Percentiles rank a stretch among this genome's conserved stretches.
Conservation (phyloP, 441 rosid genomes). For the Metrosideros polymorpha region DNA sequence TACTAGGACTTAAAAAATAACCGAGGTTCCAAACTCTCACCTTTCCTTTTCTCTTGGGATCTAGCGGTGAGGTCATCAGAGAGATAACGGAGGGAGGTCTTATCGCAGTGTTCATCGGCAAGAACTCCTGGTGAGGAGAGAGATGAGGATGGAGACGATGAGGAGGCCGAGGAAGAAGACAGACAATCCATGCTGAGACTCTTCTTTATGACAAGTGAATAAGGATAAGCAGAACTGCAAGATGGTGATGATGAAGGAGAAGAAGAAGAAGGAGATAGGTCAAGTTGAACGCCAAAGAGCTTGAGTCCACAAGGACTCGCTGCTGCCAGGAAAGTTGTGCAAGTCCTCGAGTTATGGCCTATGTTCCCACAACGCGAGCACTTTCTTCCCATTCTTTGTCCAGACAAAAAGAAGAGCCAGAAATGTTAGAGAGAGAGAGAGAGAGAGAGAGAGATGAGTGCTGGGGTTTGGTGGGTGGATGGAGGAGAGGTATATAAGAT, state of each 20-base stretch:
- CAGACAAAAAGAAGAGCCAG: slow-evolving; percentile 12
- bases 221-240: background rate
- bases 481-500: slow-evolving; percentile 14
- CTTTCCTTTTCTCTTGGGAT: slow-evolving; percentile 56
- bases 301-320: slow-evolving; percentile 24
- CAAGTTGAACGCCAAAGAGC: slow-evolving; percentile 82
- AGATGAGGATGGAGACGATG: slow-evolving; percentile 26
- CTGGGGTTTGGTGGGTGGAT: slow-evolving; percentile 22
- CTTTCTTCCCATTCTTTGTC: slow-evolving; percentile 42
- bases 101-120: slow-evolving; percentile 19
- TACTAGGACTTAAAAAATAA: background rate
- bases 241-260: slow-evolving; percentile 15
- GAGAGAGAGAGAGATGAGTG: background rate
- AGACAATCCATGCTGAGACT: slow-evolving; percentile 73
- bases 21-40: slow-evolving; percentile 11
- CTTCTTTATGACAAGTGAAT: slow-evolving; percentile 34
- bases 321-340: slow-evolving; percentile 27
- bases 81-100: slow-evolving; percentile 35
- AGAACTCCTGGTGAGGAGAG: slow-evolving; percentile 27
- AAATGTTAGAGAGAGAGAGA: background rate
- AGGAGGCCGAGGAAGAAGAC: slow-evolving; percentile 27
- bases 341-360: slow-evolving; percentile 88
- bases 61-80: slow-evolving; percentile 47
- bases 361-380: slow-evolving; percentile 64
- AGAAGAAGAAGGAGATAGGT: slow-evolving; percentile 1